Conservation (phyloP, 768 basidiomycete genomes). For the Hygrocybe coccinea region DNA sequence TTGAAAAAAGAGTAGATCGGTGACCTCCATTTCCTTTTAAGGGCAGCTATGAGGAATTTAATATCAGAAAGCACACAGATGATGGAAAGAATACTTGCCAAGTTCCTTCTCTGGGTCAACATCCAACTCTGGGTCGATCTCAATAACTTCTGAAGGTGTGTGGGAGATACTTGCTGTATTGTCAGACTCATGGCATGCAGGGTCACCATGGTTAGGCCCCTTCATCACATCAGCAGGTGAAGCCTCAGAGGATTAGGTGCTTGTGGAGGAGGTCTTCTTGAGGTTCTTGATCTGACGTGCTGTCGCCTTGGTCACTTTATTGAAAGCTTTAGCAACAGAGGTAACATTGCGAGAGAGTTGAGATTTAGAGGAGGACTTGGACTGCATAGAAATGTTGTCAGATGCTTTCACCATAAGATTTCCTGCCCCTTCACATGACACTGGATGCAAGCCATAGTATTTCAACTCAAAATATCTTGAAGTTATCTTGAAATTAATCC, state of each 20-base stretch:
- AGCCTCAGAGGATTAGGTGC: not conserved
- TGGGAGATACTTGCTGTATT: not conserved
- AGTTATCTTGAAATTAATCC: too few relatives aligned
- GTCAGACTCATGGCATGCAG: not conserved
- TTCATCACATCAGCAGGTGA: not conserved
- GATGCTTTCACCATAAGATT: too few relatives aligned
- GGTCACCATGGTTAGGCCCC: not conserved
- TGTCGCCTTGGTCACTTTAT: not conserved
- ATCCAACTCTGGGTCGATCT: not conserved
- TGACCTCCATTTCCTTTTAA: constrained; percentile 16
- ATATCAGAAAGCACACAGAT: constrained; percentile 6
- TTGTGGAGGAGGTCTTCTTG: not conserved
- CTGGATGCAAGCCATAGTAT: too few relatives aligned
- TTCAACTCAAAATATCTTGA: too few relatives aligned
- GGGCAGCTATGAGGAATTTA: not conserved
- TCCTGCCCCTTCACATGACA: too few relatives aligned
- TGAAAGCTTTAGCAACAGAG: not conserved
- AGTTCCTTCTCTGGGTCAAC: not conserved
- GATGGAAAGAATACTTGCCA: constrained; percentile 9
- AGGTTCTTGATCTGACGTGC: not conserved
- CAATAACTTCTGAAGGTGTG: not conserved
- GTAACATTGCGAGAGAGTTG: not conserved
- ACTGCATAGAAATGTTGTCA: too few relatives aligned
- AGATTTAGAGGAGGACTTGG: not conserved
- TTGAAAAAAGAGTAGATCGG: constrained; percentile 27